Conservation (phyloP, 139 green algal genomes). For the Micractinium sp. region DNA sequence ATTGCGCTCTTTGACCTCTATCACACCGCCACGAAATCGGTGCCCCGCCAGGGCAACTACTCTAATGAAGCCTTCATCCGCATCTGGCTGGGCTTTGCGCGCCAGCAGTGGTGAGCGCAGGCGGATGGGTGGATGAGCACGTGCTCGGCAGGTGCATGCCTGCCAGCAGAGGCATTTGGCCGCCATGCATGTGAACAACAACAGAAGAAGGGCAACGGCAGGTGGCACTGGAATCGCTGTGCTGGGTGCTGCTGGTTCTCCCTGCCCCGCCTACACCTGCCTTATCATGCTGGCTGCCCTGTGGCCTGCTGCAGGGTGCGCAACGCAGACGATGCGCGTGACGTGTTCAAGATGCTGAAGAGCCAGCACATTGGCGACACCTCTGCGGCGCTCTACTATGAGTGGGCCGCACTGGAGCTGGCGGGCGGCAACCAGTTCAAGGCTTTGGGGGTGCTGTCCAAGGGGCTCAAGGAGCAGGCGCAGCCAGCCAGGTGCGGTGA, state of each 20-base stretch:
- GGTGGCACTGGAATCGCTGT: no score
- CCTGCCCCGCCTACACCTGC: not conserved
- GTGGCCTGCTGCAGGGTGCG: not conserved
- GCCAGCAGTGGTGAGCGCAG: conserved; percentile 72
- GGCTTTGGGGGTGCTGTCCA: conserved; percentile 65
- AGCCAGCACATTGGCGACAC: conserved; percentile 71
- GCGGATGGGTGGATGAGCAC: no score
- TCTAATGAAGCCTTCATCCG: conserved; percentile 67
- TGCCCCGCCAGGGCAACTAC: conserved; percentile 68
- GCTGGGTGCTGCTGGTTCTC: not conserved
- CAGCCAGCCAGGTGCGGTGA: conserved; percentile 47
- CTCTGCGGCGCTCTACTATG: conserved; percentile 68
- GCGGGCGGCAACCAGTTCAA: conserved; percentile 62
- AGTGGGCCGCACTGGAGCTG: conserved; percentile 84
- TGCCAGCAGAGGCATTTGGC: no score
- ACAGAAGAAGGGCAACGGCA: no score
- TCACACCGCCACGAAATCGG: conserved; percentile 68
- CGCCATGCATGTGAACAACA: no score
- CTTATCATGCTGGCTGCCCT: not conserved
- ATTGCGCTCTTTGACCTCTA: conserved; percentile 74
- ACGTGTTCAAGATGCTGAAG: conserved; percentile 89
- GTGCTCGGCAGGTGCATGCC: no score
- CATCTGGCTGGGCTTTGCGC: conserved; percentile 82
- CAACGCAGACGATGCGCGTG: conserved; percentile 81
- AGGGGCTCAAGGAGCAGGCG: conserved; percentile 63